These are phyloP conservation scores for Aspergillaceae sp. DNA, from an alignment of 2,329 filamentous ascomycete genomes.

Conservation along the genomic window DNA sequence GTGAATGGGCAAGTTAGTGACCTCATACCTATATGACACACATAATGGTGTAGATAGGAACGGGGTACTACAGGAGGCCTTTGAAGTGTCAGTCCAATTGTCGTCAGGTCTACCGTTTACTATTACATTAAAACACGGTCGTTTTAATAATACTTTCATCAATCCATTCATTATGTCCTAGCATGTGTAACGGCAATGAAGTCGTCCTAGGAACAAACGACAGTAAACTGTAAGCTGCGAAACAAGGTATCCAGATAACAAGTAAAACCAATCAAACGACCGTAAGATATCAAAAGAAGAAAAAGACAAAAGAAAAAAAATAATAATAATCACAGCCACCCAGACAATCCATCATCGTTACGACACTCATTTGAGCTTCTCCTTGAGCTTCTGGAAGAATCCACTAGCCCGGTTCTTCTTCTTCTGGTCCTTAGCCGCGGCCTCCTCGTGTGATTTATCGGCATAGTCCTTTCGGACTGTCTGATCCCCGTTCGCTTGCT, in stretches of 20 bases:
- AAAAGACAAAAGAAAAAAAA: no score
- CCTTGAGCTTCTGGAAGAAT: slow-evolving; percentile 50
- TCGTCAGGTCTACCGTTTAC: not conserved
- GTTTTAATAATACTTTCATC: no score
- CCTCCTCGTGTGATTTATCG: not conserved
- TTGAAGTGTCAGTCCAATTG: not conserved
- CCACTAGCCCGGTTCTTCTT: slow-evolving; percentile 58
- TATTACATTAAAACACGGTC: no score
- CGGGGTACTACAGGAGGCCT: no score
- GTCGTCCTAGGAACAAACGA: not conserved
- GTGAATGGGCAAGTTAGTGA: slow-evolving; percentile 43
- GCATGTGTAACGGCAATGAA: no score
- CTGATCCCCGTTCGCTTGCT: not conserved
- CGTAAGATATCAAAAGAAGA: not conserved
- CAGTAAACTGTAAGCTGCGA: not conserved
- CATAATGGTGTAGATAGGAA: no score
- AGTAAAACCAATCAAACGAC: not conserved
- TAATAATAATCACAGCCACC: no score
- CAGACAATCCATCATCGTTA: no score
- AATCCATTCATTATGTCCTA: no score
- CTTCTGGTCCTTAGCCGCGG: slow-evolving; percentile 37
- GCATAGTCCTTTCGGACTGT: not conserved
- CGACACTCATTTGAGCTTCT: slow-evolving; percentile 39
- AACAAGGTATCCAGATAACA: slow-evolving; percentile 17
- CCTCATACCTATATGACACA: slow-evolving; percentile 32